phyloP scores from a whole-genome alignment of 345 rosid species.

The Salix brachista region DNA sequence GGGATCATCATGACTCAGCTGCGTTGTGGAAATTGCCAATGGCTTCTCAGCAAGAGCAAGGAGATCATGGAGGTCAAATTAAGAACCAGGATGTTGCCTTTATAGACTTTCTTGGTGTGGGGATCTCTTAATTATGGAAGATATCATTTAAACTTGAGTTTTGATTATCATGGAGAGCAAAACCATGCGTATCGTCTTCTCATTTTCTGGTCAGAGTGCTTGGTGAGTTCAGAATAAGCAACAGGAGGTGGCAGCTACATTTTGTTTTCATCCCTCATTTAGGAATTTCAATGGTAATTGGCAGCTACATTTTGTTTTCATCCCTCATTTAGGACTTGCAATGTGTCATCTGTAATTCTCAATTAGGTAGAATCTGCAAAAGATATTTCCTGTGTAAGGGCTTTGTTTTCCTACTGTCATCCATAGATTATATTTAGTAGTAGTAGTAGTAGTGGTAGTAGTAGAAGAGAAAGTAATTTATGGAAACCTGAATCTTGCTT shows the following conservation, averaged over 20 bases:
- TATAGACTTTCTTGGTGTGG: slow-evolving; percentile 68
- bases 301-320: not conserved
- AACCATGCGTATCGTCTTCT: not conserved
- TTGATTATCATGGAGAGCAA: not conserved
- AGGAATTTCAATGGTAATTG: not conserved
- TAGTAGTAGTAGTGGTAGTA: not conserved
- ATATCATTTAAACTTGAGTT: not conserved
- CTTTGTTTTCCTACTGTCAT: not conserved
- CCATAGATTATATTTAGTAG: not conserved
- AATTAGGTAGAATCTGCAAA: not conserved
- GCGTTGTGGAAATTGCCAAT: not conserved
- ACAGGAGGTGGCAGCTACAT: not conserved
- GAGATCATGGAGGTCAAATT: slow-evolving; percentile 16
- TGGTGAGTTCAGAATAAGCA: not conserved
- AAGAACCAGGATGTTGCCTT: slow-evolving; percentile 40
- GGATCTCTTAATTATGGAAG: slow-evolving; percentile 22
- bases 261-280: not conserved
- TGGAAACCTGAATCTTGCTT: not conserved
- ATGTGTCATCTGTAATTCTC: not conserved
- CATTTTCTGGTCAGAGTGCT: not conserved
- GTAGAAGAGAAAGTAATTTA: not conserved
- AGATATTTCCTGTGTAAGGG: not conserved
- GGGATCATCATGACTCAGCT: not conserved
- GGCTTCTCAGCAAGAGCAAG: slow-evolving; percentile 2
- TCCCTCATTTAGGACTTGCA: not conserved